Evolutionary conservation across 2,329 filamentous ascomycete genomes (phyloP), one percentile per base, ranked within the genome.

Genomic region (Lithohypha guttulata): DNA sequence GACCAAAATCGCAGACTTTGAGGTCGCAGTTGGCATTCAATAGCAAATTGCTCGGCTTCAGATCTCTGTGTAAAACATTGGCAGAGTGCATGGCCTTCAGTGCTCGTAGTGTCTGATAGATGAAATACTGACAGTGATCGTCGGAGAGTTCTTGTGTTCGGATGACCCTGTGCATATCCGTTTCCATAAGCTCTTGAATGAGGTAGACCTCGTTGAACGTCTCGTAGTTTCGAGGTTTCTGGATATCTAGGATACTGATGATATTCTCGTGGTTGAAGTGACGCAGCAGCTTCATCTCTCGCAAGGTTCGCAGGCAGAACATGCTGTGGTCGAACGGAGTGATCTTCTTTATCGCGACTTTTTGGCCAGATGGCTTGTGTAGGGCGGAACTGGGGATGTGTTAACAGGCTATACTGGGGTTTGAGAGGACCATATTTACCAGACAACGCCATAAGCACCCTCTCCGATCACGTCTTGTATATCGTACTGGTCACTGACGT

Each of bases 181-280:
- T 98, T 69, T 98, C 91, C 91, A 98, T 98, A 55, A 98, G 76
- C 65, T 94, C 87, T 71, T 96, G 91, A 53, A 98, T 96, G 53
- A 98, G 79, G 62, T 98, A 98, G 47, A 98, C 91, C 64, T 98
- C 91, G 42, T 87, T 87, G 64, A 98, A 98, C 37, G 78, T 81
- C 59, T 96, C 89, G 58, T 93, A 96, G 69, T 82, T 93, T 55
- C 89, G 77, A 28, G 91, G 91, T 69, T 95, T 94, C 67, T 98
- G 91, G 53, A 98, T 98, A 61, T 98, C 91, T 52, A 98, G 78
- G 54, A 98, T 98, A 37, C 87, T 96, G 60, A 98, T 98, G 68
- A 98, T 96, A 66, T 98, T 98, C 67, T 98, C 91, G 61, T 98
- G 91, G 68, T 96, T 98, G 71, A 98, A 98, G 67, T 98, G 96